These are phyloP conservation scores for Cladosporium cucumerinum DNA, from an alignment of 2,329 filamentous ascomycete genomes.

Conservation along the genomic window DNA sequence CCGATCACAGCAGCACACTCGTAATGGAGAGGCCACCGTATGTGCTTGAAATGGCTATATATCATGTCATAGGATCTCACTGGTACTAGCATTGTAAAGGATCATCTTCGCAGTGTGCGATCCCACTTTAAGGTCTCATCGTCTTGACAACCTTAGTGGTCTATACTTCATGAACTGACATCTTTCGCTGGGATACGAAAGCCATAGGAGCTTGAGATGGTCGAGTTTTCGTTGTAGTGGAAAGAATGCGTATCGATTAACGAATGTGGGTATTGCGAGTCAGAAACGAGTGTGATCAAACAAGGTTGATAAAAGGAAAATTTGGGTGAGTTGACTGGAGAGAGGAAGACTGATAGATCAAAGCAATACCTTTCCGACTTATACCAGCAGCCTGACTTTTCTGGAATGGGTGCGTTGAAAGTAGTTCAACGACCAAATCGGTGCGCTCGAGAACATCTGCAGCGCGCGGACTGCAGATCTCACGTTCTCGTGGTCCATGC, in stretches of 20 bases:
- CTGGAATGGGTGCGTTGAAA: background rate
- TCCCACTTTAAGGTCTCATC: no score
- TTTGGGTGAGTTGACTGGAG: background rate
- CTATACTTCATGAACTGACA: no score
- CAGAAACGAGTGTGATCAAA: constrained; percentile 12
- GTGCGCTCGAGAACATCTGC: background rate
- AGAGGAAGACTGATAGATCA: background rate
- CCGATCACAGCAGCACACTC: no score
- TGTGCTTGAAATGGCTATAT: no score
- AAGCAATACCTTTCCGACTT: background rate
- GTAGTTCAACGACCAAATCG: background rate
- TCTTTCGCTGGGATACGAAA: background rate
- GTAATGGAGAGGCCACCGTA: no score
- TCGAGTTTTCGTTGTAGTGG: background rate
- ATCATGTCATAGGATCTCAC: no score
- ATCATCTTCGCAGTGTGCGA: no score
- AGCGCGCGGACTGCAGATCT: constrained; percentile 3
- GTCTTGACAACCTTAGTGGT: no score
- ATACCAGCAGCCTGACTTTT: background rate
- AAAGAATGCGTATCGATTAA: background rate
- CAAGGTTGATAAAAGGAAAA: constrained; percentile 1
- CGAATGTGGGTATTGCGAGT: background rate
- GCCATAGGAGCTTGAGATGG: no score
- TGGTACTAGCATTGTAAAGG: no score
- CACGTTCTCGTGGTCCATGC: background rate